Conservation (phyloP, 2,329 filamentous ascomycete species). For the Apiospora aurea region DNA sequence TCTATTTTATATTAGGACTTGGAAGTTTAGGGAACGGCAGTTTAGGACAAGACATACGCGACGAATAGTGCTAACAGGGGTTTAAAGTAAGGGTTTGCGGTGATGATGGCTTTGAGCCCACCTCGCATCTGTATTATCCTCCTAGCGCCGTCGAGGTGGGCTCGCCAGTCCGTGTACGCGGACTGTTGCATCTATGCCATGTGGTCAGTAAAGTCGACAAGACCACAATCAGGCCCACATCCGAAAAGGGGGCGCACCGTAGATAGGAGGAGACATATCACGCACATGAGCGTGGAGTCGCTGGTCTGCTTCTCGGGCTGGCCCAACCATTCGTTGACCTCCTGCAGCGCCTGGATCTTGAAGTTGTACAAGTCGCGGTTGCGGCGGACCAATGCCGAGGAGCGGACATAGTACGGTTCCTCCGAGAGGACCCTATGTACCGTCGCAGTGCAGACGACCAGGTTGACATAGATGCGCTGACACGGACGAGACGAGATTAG, state of each 20-base stretch:
- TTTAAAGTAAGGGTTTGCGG: conserved; percentile 28
- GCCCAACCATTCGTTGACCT: conserved; percentile 28
- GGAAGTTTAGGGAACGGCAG: neutral
- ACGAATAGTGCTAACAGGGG: conserved; percentile 28
- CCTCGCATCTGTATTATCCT: conserved; percentile 29
- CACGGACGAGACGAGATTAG: neutral
- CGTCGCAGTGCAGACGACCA: conserved; percentile 28
- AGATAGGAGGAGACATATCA: conserved; percentile 27
- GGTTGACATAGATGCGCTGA: conserved; percentile 28
- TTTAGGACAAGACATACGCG: conserved; percentile 20
- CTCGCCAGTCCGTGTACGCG: conserved; percentile 29
- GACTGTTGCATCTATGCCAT: conserved; percentile 28
- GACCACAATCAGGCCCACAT: neutral
- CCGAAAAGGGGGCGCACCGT: conserved; percentile 2
- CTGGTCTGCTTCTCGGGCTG: conserved; percentile 27
- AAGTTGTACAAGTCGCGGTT: conserved; percentile 27
- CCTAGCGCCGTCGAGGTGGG: conserved; percentile 28
- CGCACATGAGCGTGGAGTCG: conserved; percentile 29
- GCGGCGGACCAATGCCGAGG: conserved; percentile 21
- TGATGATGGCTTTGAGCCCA: conserved; percentile 28
- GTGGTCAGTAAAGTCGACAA: neutral
- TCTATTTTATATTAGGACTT: neutral
- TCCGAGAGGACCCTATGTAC: conserved; percentile 28
- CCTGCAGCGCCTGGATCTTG: conserved; percentile 27
- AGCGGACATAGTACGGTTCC: conserved; percentile 25